Evolutionary conservation across 495 filamentous ascomycete genomes (phyloP).

Genomic region (Xanthoparmelia taractica): DNA sequence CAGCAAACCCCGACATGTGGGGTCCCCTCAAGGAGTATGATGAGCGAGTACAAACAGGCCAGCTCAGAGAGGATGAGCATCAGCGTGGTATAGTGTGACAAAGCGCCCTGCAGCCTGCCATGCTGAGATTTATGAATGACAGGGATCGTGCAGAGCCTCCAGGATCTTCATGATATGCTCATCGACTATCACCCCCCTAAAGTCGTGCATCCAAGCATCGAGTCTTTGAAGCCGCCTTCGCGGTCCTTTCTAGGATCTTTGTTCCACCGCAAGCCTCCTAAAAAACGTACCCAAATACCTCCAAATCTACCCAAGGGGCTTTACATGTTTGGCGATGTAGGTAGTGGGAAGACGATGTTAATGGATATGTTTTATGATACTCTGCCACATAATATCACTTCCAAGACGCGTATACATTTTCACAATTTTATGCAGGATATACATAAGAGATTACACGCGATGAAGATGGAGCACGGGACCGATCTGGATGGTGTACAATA

Average conservation of each 20-base stretch:
- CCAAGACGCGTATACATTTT: slow-evolving; percentile 95
- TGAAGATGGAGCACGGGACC: slow-evolving; percentile 82
- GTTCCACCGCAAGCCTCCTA: slow-evolving; percentile 46
- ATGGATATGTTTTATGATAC: slow-evolving; percentile 99
- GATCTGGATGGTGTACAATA: slow-evolving; percentile 90
- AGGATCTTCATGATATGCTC: slow-evolving; percentile 82
- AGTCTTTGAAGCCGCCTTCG: slow-evolving; percentile 49
- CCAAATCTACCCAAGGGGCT: slow-evolving; percentile 73
- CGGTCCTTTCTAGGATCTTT: slow-evolving; percentile 62
- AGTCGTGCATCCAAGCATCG: slow-evolving; percentile 69
- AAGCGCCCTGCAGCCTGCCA: background rate
- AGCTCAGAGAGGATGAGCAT: slow-evolving; percentile 77
- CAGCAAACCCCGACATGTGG: slow-evolving; percentile 27
- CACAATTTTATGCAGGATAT: slow-evolving; percentile 99
- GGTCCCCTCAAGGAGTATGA: slow-evolving; percentile 89
- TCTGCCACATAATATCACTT: slow-evolving; percentile 66
- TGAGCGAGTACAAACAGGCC: slow-evolving; percentile 58
- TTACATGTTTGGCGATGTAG: slow-evolving; percentile 95
- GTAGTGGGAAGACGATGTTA: slow-evolving; percentile 97
- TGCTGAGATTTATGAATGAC: background rate
- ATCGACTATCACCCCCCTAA: slow-evolving; percentile 61
- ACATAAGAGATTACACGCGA: slow-evolving; percentile 80
- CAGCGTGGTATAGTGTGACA: slow-evolving; percentile 49
- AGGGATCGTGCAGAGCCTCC: slow-evolving; percentile 79
- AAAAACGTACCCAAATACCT: slow-evolving; percentile 49